Conservation (phyloP, 768 basidiomycete species). For the Postia placenta region DNA sequence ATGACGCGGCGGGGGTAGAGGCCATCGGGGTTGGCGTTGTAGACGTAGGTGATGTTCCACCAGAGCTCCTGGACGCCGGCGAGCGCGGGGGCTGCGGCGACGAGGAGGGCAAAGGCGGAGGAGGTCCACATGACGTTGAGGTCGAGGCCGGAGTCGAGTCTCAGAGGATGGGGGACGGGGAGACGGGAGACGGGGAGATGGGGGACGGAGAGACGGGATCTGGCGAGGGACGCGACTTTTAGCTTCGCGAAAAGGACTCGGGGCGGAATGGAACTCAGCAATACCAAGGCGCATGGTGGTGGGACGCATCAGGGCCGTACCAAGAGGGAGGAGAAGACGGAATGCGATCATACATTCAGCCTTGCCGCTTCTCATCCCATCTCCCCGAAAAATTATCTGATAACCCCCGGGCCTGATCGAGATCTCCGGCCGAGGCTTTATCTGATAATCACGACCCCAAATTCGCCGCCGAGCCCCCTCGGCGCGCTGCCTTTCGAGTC, state of each 20-base stretch:
- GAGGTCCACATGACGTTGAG: conserved; percentile 14
- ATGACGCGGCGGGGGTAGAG: conserved; percentile 70
- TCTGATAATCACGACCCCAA: conserved; percentile 7
- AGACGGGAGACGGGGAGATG: conserved; percentile 2
- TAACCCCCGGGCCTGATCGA: background rate
- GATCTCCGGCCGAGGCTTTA: conserved; percentile 12
- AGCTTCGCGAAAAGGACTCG: background rate
- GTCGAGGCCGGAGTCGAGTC: background rate
- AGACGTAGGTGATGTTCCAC: conserved; percentile 90
- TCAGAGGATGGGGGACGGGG: background rate
- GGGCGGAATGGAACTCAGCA: too few relatives aligned
- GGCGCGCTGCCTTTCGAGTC: background rate
- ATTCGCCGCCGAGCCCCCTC: background rate
- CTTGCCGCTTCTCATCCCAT: too few relatives aligned
- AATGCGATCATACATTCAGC: background rate
- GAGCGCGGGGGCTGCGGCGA: conserved; percentile 33
- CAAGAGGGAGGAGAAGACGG: background rate
- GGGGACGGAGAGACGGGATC: conserved; percentile 5
- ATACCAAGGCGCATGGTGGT: too few relatives aligned
- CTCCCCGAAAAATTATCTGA: too few relatives aligned
- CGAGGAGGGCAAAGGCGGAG: conserved; percentile 23
- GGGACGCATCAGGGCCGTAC: too few relatives aligned
- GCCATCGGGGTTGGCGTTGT: conserved; percentile 79
- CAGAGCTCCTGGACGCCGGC: conserved; percentile 71
- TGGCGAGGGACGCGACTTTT: conserved; percentile 5